Evolutionary conservation across 2,329 filamentous ascomycete genomes (phyloP), one percentile per base, ranked within the genome.

Genomic region (Fusarium sp.): DNA sequence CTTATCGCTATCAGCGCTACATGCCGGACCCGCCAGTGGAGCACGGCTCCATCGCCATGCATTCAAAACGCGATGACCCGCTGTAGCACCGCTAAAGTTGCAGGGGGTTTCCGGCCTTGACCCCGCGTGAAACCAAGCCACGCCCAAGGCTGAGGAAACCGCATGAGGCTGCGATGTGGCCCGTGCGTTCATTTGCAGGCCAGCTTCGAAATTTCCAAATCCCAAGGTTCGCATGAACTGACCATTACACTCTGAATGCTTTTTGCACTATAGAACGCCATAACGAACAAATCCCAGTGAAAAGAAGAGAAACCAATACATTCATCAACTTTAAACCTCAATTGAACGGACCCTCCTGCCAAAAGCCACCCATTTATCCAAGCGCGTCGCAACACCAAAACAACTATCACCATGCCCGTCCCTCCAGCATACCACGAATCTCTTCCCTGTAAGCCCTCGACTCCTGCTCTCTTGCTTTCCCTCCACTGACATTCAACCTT

Each of bases 361-460:
- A 12, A 35, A 15, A 39, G 5, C 19, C 35, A 24, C 25, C 19
- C 7, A 7, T 13, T 40, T 28, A 19, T 44, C 26, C 25, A 39
- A 42, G 32, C 53, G 49, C 42, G 29, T 35, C 45, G 35, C 41
- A 53, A 47, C 31, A 54, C 51, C 48, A 64, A 12, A 47, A 15
- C 38, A 46, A 34, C 36, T 48, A 43, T 59, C 58, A 58, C 40
- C 53, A 75, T 74, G 73, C 35, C 71, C 32, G 48, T 73, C 56
- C 66, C 69, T 36, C 72, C 76, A 45, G 78, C 77, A 48, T 79
- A 89, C 61, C 89, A 93, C 78, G 91, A 95, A 74, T 92, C 90
- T 22, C 87, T 96, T 22, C 91, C 91, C 44, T 94, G 91, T 93
- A 85, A 67, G 85, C 60, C 45, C 38, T 39, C 52, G 19, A 19